Percentiles rank a stretch among this genome's conserved stretches.
These are phyloP conservation scores for Fomitopsis pinicola DNA, from an alignment of 1,284 basidiomycete species.

Conservation along the genomic window DNA sequence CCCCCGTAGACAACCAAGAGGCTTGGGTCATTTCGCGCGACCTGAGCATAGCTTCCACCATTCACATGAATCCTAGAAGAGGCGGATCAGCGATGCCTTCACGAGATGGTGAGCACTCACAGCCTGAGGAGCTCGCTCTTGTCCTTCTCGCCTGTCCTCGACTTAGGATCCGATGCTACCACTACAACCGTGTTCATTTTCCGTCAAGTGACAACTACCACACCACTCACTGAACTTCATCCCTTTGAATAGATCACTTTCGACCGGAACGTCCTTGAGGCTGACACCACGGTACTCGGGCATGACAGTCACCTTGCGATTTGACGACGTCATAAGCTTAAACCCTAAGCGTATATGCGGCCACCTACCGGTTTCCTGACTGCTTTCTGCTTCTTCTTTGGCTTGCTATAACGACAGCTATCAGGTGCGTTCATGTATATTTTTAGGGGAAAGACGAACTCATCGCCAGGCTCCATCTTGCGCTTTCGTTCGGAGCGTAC, in stretches of 20 bases:
- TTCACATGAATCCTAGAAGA: slow-evolving; percentile 63
- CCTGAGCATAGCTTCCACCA: slow-evolving; percentile 72
- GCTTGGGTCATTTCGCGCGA: slow-evolving; percentile 44
- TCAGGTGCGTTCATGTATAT: background rate
- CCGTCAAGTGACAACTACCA: background rate
- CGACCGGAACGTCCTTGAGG: slow-evolving; percentile 51
- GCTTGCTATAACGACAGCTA: slow-evolving; percentile 30
- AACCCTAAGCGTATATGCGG: slow-evolving; percentile 1
- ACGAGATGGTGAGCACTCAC: slow-evolving; percentile 35
- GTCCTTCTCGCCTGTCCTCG: slow-evolving; percentile 62
- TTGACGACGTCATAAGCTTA: background rate
- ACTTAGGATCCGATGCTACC: slow-evolving; percentile 75
- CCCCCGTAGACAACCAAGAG: slow-evolving; percentile 67
- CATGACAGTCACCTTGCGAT: slow-evolving; percentile 50
- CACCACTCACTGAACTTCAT: slow-evolving; percentile 72
- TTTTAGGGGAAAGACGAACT: slow-evolving; percentile 31
- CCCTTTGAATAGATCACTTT: slow-evolving; percentile 66
- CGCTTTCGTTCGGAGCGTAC: slow-evolving; percentile 63
- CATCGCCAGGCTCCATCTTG: slow-evolving; percentile 57
- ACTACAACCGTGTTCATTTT: slow-evolving; percentile 36
- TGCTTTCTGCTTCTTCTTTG: slow-evolving; percentile 64
- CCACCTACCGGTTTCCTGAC: slow-evolving; percentile 46
- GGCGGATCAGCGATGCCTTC: background rate
- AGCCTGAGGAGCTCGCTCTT: slow-evolving; percentile 59
- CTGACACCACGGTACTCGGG: slow-evolving; percentile 62